Evolutionary conservation across 768 basidiomycete genomes (phyloP).

Genomic region (Lactarius hatsudake): DNA sequence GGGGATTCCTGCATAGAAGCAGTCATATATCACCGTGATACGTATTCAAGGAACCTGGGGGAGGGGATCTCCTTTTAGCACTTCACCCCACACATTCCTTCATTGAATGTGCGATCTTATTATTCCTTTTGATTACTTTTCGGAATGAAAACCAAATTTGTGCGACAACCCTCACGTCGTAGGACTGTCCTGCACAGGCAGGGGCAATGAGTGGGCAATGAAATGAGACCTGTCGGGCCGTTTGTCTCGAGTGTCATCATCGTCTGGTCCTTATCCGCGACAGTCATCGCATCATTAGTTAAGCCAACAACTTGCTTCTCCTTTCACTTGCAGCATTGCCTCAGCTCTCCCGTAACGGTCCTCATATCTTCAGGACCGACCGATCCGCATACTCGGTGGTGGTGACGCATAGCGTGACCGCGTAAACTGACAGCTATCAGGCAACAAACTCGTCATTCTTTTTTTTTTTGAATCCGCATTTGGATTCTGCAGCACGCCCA

Average conservation of each 20-base stretch:
- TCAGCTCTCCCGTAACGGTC: neutral
- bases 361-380: neutral
- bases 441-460: neutral
- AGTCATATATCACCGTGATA: neutral
- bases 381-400: neutral
- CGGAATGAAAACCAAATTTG: neutral
- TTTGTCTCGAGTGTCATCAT: neutral
- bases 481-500: neutral
- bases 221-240: neutral
- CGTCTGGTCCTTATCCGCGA: neutral
- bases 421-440: neutral
- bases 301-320: neutral
- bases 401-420: neutral
- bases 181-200: neutral
- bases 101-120: neutral
- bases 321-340: neutral
- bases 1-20: neutral
- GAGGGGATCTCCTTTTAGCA: neutral
- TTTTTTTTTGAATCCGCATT: neutral
- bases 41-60: slow-evolving; percentile 2
- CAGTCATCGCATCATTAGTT: neutral
- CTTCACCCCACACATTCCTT: neutral
- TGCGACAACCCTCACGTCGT: neutral
- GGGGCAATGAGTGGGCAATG: too few species aligned
- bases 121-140: neutral